Evolutionary conservation across 1,284 basidiomycete species (phyloP).

Genomic region (Farysia itapuensis): DNA sequence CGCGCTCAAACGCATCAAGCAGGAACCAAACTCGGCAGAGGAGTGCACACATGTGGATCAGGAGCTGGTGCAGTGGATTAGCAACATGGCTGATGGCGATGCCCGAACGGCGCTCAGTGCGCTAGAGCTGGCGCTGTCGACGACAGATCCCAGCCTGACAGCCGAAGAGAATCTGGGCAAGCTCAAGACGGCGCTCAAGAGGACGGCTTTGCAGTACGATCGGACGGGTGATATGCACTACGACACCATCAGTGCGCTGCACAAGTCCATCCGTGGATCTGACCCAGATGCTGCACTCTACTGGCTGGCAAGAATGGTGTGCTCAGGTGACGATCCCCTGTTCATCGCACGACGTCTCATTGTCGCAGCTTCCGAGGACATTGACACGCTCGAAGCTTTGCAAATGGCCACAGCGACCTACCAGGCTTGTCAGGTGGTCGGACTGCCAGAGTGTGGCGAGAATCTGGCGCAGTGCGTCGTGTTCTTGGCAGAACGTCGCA

Average conservation of each 20-base stretch:
- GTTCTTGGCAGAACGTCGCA: conserved; percentile 79
- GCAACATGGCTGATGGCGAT: conserved; percentile 53
- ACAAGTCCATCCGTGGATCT: conserved; percentile 80
- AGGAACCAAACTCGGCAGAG: background rate
- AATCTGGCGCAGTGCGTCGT: conserved; percentile 75
- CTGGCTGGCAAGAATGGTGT: conserved; percentile 65
- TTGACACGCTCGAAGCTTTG: conserved; percentile 72
- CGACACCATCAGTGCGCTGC: conserved; percentile 82
- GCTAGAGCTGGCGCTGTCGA: conserved; percentile 48
- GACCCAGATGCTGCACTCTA: conserved; percentile 81
- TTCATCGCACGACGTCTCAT: conserved; percentile 80
- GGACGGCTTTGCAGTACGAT: conserved; percentile 52
- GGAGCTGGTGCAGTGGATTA: conserved; percentile 46
- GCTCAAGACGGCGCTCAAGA: conserved; percentile 39
- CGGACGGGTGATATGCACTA: conserved; percentile 64
- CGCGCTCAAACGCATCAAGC: conserved; percentile 25
- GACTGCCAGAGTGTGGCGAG: conserved; percentile 68
- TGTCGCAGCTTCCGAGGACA: conserved; percentile 81
- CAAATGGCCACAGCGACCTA: conserved; percentile 52
- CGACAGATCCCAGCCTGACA: conserved; percentile 17
- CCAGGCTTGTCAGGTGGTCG: conserved; percentile 66
- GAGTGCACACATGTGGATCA: conserved; percentile 52
- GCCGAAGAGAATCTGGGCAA: conserved; percentile 11
- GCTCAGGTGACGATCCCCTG: conserved; percentile 79
- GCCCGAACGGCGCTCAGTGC: conserved; percentile 46